These are phyloP conservation scores for Rickenella mellea DNA, from an alignment of 768 basidiomycete species.

Conservation along the genomic window DNA sequence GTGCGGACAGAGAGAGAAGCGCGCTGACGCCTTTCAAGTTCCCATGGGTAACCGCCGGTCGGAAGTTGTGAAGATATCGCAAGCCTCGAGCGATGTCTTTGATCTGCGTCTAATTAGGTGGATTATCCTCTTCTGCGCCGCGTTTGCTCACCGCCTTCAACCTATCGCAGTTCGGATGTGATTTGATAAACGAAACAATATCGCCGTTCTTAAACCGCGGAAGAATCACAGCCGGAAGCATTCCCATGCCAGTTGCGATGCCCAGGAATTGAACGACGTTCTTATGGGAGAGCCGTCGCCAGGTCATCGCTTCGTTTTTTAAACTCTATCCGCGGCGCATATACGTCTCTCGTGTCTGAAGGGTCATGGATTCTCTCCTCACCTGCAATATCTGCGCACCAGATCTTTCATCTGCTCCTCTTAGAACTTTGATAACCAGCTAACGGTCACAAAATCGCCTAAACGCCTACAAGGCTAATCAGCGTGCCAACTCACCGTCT, in stretches of 20 bases:
- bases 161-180: too few relatives aligned
- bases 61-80: slow-evolving; percentile 14
- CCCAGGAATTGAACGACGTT: slow-evolving; percentile 16
- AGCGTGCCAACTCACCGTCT: neutral
- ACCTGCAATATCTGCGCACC: neutral
- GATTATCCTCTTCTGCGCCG: too few relatives aligned
- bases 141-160: too few relatives aligned
- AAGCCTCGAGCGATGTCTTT: slow-evolving; percentile 14
- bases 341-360: too few relatives aligned
- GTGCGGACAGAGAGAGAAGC: neutral
- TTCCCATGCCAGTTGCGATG: slow-evolving; percentile 8
- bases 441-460: too few relatives aligned
- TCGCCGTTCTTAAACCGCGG: slow-evolving; percentile 15
- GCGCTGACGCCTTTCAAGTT: slow-evolving; percentile 17
- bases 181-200: slow-evolving; percentile 14
- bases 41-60: slow-evolving; percentile 15
- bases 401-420: neutral
- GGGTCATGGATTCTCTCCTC: neutral
- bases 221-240: slow-evolving; percentile 18
- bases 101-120: too few relatives aligned
- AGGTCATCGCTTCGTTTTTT: slow-evolving; percentile 1
- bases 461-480: too few relatives aligned
- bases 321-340: slow-evolving; percentile 4
- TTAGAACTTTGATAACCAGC: neutral
- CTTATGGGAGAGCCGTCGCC: slow-evolving; percentile 12